phyloP scores from a whole-genome alignment of 495 filamentous ascomycete species.

The Ascodesmis nigricans region DNA sequence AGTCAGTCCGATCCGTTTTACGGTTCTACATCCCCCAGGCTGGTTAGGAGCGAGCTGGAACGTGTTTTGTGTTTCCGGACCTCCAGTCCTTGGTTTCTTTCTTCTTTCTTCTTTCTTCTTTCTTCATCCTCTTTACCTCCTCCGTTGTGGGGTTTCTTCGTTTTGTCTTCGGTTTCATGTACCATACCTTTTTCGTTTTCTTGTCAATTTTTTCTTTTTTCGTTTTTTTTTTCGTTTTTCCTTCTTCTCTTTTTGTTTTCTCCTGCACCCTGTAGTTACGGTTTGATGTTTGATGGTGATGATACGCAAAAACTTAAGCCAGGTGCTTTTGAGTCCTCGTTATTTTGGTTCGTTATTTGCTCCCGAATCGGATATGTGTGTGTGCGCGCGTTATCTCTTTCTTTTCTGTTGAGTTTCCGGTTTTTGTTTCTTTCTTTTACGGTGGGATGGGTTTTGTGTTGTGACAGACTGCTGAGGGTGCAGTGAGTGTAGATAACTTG shows the following conservation, averaged over 20 bases:
- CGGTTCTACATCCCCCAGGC: neutral
- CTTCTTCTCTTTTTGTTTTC: neutral
- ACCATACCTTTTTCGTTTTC: neutral
- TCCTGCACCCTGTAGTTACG: neutral
- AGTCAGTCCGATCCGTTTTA: neutral
- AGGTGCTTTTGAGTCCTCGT: too few relatives aligned
- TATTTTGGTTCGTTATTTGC: too few relatives aligned
- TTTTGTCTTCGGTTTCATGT: too few relatives aligned
- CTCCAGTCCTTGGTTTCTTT: neutral
- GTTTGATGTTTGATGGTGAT: neutral
- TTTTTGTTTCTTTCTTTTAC: too few relatives aligned
- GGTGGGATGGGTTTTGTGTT: too few relatives aligned
- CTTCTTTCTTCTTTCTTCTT: slow-evolving; percentile 4
- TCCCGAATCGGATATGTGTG: too few relatives aligned
- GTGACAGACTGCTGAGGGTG: too few relatives aligned
- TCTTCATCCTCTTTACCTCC: neutral
- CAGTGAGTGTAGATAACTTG: too few relatives aligned
- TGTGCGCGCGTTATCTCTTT: too few relatives aligned
- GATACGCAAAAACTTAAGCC: too few relatives aligned
- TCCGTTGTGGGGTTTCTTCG: neutral
- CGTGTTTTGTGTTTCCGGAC: too few relatives aligned
- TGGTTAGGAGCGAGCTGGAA: neutral
- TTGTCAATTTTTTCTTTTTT: slow-evolving; percentile 3
- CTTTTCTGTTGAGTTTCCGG: too few relatives aligned
- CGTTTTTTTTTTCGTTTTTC: neutral